These are phyloP conservation scores for Suillus plorans DNA, from an alignment of 768 basidiomycete genomes.

Conservation along the genomic window DNA sequence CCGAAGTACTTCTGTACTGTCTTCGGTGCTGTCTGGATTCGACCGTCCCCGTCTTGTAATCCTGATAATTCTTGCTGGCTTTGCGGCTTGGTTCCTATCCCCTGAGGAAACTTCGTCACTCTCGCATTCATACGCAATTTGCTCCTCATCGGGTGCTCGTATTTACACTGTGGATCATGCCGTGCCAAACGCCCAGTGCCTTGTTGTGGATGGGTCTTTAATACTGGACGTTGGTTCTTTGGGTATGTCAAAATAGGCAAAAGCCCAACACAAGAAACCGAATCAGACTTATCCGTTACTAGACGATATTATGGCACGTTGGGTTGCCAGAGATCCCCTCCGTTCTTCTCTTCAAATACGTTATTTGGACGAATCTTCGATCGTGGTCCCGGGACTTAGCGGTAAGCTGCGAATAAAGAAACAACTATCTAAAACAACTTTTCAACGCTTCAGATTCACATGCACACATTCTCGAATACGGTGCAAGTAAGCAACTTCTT, in stretches of 20 bases:
- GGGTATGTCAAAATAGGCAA: conserved; percentile 37
- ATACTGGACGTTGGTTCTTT: conserved; percentile 58
- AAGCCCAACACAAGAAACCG: conserved; percentile 1
- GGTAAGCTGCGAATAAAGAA: conserved; percentile 42
- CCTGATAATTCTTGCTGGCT: conserved; percentile 10
- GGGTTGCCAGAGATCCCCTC: conserved; percentile 29
- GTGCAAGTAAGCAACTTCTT: conserved; percentile 61
- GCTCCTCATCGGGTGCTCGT: conserved; percentile 48
- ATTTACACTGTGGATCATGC: conserved; percentile 69
- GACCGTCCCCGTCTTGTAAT: conserved; percentile 1
- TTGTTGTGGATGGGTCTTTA: conserved; percentile 51
- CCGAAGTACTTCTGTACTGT: neutral
- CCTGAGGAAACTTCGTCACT: conserved; percentile 9
- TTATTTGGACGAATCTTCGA: conserved; percentile 53
- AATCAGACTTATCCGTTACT: conserved; percentile 1
- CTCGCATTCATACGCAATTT: conserved; percentile 54
- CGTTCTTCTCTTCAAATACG: conserved; percentile 38
- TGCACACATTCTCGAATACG: conserved; percentile 77
- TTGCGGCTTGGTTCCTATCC: conserved; percentile 13
- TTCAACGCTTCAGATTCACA: conserved; percentile 61
- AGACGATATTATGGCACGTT: conserved; percentile 45
- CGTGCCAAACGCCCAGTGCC: conserved; percentile 56
- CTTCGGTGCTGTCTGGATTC: neutral
- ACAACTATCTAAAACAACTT: neutral
- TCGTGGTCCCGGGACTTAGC: conserved; percentile 71